Evolutionary conservation across 495 filamentous ascomycete genomes (phyloP).

Genomic region (Pseudevernia furfuracea): DNA sequence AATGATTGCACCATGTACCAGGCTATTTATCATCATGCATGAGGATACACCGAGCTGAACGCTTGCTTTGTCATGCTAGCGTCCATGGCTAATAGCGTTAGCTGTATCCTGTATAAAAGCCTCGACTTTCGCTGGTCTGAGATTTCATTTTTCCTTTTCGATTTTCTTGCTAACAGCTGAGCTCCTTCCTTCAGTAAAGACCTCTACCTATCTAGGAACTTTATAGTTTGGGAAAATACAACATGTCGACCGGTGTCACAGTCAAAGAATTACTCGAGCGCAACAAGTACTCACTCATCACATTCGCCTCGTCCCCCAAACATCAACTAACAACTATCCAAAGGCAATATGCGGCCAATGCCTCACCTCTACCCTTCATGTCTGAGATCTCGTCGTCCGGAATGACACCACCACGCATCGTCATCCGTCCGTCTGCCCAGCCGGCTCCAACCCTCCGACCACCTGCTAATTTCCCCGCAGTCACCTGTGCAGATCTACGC

Average conservation of each 20-base stretch:
- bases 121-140: background rate
- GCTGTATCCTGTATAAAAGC: background rate
- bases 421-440: background rate
- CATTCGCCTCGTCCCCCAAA: background rate
- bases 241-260: background rate
- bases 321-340: background rate
- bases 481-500: conserved; percentile 11
- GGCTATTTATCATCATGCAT: background rate
- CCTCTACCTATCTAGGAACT: background rate
- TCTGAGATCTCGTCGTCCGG: background rate
- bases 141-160: background rate
- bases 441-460: background rate
- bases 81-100: background rate
- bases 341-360: background rate
- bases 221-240: background rate
- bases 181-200: too few relatives aligned
- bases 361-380: background rate
- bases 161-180: too few relatives aligned
- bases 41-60: background rate
- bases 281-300: background rate
- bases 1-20: background rate
- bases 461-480: background rate
- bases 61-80: background rate
- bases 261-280: background rate
- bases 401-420: background rate